Evolutionary conservation across 345 rosid species (phyloP), one percentile per base, ranked within the genome.

Genomic region (Bretschneidera sinensis): DNA sequence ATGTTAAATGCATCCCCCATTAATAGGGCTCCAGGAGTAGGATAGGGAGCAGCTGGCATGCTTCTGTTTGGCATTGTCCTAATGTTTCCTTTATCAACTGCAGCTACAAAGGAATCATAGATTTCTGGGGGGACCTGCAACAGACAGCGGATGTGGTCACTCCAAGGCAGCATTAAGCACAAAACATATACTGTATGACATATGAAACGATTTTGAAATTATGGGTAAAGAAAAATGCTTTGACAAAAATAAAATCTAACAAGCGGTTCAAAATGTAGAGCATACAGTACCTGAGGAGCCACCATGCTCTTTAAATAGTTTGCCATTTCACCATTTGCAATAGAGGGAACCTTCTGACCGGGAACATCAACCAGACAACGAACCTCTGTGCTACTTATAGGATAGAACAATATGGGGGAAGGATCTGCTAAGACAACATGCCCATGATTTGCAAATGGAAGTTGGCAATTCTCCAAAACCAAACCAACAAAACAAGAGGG

Each of bases 1-100:
- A 79, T 79, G 71, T 79, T 79, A 25, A 79, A 76, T 56, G 83
- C 80, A 54, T 79, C 83, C 45, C 83, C 83, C 79, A 79, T 79
- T 47, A 79, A 55, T 21, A 79, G 53, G 24, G 83, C 83, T 35
- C 83, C 83, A 1, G 83, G 80, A 11, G 78, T 75, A 0, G 78
- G 83, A 54, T 72, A 54, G 17, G 83, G 83, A 63, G 68, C 54
- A 57, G 83, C 83, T 6, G 83, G 80, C 83, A 79, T 79, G 80
- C 83, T 72, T 60, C 80, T 72, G 45, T 79, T 79, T 2, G 83
- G 83, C 80, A 79, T 79, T 14, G 83, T 71, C 51, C 74, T 75
- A 17, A 79, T 75, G 39, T 72, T 72, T 60, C 83, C 83, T 65
- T 79, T 75, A 21, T 79, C 65, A 17, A 79, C 24, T 0, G 83